These are phyloP conservation scores for Diatrype stigma DNA, from an alignment of 2,329 filamentous ascomycete genomes.

Conservation along the genomic window DNA sequence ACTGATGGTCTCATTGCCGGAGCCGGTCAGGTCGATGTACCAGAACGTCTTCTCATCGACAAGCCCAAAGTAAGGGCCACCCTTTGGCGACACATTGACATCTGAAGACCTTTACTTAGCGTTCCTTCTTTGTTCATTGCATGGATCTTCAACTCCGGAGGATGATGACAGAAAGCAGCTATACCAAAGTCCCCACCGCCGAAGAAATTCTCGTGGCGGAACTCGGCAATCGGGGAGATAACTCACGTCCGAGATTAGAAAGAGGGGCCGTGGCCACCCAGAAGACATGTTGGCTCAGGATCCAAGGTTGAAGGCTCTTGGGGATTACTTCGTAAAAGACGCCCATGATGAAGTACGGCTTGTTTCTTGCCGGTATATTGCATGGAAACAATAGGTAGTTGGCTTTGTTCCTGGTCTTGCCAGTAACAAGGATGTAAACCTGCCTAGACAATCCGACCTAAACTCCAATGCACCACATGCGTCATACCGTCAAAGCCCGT, in stretches of 20 bases:
- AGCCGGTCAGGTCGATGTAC: conserved; percentile 72
- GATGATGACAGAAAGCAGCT: neutral
- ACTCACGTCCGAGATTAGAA: conserved; percentile 44
- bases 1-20: conserved; percentile 70
- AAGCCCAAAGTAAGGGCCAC: conserved; percentile 45
- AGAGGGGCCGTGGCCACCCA: conserved; percentile 70
- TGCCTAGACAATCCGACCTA: too few species aligned
- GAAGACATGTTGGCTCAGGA: conserved; percentile 65
- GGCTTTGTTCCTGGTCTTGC: too few species aligned
- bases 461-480: too few species aligned
- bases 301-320: conserved; percentile 54
- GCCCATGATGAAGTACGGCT: conserved; percentile 20
- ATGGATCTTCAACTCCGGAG: neutral
- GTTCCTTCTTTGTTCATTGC: neutral
- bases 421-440: too few species aligned
- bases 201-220: neutral
- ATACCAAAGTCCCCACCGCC: neutral
- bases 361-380: too few species aligned
- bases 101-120: conserved; percentile 27
- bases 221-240: neutral
- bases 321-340: conserved; percentile 27
- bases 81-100: conserved; percentile 75
- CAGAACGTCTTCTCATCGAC: conserved; percentile 30
- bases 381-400: too few species aligned
- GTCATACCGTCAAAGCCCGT: too few species aligned